phyloP scores from a whole-genome alignment of 208 protist genomes.

The Acanthamoeba culbertsoni region DNA sequence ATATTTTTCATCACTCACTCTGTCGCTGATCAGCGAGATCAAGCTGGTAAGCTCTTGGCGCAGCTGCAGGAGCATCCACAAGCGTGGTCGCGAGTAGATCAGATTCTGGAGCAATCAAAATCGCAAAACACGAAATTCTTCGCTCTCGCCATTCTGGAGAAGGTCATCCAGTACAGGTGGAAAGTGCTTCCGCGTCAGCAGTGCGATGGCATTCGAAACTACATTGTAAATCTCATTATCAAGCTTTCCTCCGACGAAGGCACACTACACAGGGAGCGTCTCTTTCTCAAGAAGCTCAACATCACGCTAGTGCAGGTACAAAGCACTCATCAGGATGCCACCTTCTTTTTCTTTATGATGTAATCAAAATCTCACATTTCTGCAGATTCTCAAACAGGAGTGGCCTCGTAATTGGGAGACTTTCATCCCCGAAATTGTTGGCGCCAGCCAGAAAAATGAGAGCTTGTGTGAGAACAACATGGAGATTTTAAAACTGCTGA shows the following conservation, averaged over 20 bases:
- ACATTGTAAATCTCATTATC: constrained; percentile 95
- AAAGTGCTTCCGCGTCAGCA: constrained; percentile 87
- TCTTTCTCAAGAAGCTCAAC: constrained; percentile 83
- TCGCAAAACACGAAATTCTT: constrained; percentile 84
- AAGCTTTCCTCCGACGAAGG: constrained; percentile 79
- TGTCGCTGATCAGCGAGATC: not conserved
- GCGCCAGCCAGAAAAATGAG: constrained; percentile 89
- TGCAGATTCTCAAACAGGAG: constrained; percentile 97
- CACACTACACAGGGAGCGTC: constrained; percentile 44
- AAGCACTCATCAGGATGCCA: not conserved
- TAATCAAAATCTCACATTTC: not conserved
- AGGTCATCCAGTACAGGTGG: constrained; percentile 93
- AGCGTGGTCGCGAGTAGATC: constrained; percentile 90
- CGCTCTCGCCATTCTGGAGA: constrained; percentile 92
- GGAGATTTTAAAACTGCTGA: constrained; percentile 94
- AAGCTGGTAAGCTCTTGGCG: constrained; percentile 88
- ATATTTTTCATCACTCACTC: not conserved
- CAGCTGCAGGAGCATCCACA: constrained; percentile 91
- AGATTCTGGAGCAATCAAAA: constrained; percentile 88
- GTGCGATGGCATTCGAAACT: constrained; percentile 91
- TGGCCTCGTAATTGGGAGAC: constrained; percentile 97
- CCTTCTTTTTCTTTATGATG: not conserved
- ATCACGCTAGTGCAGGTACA: constrained; percentile 83
- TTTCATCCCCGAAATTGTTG: constrained; percentile 97
- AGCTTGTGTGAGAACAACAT: constrained; percentile 98